A percentile compares a stretch with the other conserved stretches of the same genome.
Conservation (phyloP, 2,329 filamentous ascomycete genomes). For the Conoideocrella luteorostrata region DNA sequence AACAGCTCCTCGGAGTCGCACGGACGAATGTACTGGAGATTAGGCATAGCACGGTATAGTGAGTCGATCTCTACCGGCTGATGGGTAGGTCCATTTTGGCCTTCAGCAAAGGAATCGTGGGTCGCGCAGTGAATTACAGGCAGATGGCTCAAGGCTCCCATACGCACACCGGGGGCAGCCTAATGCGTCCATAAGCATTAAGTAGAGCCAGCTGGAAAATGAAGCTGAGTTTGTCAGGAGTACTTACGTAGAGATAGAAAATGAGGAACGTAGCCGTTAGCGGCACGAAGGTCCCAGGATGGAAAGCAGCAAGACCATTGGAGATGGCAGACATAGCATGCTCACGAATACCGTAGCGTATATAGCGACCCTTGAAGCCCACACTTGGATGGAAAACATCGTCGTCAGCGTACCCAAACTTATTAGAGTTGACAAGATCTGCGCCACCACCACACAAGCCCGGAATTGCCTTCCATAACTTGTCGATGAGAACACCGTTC, state of each 20-base stretch:
- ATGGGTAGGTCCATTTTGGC: not conserved
- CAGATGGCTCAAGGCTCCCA: not conserved
- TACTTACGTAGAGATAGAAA: not conserved
- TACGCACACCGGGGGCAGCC: not conserved
- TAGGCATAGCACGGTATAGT: conserved; percentile 49
- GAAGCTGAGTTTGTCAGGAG: too few relatives aligned
- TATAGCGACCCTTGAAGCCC: conserved; percentile 40
- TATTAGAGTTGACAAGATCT: too few relatives aligned
- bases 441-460: too few relatives aligned
- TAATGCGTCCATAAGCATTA: too few relatives aligned
- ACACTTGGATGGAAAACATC: too few relatives aligned
- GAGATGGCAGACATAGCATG: conserved; percentile 43
- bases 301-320: conserved; percentile 39
- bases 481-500: too few relatives aligned
- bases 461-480: too few relatives aligned
- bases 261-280: conserved; percentile 20
- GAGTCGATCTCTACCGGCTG: conserved; percentile 17
- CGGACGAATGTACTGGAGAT: conserved; percentile 46
- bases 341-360: conserved; percentile 43
- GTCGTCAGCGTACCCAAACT: too few relatives aligned
- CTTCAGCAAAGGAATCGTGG: not conserved
- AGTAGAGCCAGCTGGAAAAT: too few relatives aligned
- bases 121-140: not conserved
- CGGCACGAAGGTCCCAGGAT: conserved; percentile 43
- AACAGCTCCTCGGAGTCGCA: conserved; percentile 46